phyloP scores from a whole-genome alignment of 2,329 filamentous ascomycete species.

The Laburnicola sp. region DNA sequence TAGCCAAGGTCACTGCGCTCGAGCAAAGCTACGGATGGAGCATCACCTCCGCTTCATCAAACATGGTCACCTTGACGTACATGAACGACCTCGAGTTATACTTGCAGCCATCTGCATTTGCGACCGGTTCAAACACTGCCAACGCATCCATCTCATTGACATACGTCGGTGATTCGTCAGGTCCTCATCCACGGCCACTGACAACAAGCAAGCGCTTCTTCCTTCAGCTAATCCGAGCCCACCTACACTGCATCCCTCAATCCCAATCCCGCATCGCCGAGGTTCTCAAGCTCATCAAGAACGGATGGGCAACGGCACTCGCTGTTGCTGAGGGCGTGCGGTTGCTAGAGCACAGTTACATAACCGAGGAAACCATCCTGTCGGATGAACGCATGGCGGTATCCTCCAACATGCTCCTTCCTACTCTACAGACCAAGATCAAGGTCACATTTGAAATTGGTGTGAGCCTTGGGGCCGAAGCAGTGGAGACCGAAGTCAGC shows the following conservation, averaged over 20 bases:
- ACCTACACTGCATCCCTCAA: conserved; percentile 65
- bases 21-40: conserved; percentile 72
- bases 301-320: conserved; percentile 67
- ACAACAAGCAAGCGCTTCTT: conserved; percentile 75
- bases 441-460: conserved; percentile 62
- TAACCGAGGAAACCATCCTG: conserved; percentile 65
- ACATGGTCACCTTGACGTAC: conserved; percentile 72
- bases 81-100: conserved; percentile 71
- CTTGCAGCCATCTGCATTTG: conserved; percentile 68
- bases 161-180: conserved; percentile 66
- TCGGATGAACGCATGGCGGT: conserved; percentile 68
- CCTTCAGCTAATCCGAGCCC: conserved; percentile 70
- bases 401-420: conserved; percentile 64
- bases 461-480: conserved; percentile 48
- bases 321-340: conserved; percentile 63
- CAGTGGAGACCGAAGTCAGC: conserved; percentile 58
- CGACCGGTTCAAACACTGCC: conserved; percentile 47
- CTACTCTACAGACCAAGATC: conserved; percentile 68
- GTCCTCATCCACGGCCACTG: conserved; percentile 58
- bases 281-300: conserved; percentile 63
- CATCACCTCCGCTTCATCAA: conserved; percentile 63
- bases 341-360: conserved; percentile 64
- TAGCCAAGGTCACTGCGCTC: conserved; percentile 66
- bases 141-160: conserved; percentile 64
- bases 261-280: conserved; percentile 59